A percentile compares a stretch with the other conserved stretches of the same genome.
Conservation (phyloP, 2,329 filamentous ascomycete species). For the Aspergillus sp. region DNA sequence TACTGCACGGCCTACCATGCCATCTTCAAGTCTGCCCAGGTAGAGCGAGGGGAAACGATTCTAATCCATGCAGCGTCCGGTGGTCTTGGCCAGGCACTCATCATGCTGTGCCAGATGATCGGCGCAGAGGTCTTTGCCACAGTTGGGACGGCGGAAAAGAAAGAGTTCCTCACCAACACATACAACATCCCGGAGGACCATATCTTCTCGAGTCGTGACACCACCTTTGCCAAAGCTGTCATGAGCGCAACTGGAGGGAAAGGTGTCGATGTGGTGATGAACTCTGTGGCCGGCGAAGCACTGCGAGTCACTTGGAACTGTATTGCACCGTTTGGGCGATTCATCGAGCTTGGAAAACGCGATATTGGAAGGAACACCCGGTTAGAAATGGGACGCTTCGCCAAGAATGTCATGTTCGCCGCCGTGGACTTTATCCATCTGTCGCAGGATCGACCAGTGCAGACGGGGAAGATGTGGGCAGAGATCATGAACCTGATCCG, state of each 20-base stretch:
- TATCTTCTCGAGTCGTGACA: background rate
- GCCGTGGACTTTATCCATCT: conserved; percentile 2
- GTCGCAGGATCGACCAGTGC: no score
- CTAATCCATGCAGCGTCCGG: background rate
- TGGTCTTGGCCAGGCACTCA: background rate
- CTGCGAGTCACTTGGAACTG: conserved; percentile 17
- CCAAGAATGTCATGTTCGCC: conserved; percentile 3
- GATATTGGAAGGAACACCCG: conserved; percentile 2
- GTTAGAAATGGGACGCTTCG: conserved; percentile 6
- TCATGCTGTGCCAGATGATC: background rate
- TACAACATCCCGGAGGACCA: background rate
- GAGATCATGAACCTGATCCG: background rate
- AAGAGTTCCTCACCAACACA: background rate
- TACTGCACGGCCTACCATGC: background rate
- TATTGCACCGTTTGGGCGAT: conserved; percentile 13
- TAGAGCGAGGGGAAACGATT: background rate
- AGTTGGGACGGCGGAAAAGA: background rate
- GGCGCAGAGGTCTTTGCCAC: background rate
- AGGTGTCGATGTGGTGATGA: conserved; percentile 9
- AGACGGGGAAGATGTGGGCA: background rate
- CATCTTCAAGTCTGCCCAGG: background rate
- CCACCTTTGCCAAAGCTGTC: background rate
- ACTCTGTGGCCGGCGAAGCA: conserved; percentile 18
- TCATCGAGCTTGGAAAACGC: conserved; percentile 13
- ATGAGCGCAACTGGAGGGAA: background rate